Conservation (phyloP, 768 basidiomycete species). For the Leucocoprinus birnbaumii region DNA sequence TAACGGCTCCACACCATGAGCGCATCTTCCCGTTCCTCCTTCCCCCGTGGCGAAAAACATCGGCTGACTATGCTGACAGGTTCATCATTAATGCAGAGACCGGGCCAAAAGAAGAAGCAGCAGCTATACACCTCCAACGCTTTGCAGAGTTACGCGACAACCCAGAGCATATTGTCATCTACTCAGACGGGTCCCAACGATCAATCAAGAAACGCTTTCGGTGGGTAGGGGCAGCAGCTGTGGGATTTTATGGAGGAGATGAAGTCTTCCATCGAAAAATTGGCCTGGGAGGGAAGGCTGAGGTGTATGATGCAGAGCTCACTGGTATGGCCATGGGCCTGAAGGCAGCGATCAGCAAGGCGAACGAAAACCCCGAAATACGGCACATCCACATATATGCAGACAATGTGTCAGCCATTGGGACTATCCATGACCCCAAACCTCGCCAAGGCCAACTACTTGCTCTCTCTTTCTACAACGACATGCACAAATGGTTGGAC, state of each 20-base stretch:
- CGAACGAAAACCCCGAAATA: conserved; percentile 4
- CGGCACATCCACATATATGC: conserved; percentile 20
- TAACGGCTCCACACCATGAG: conserved; percentile 16
- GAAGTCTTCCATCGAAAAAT: not conserved
- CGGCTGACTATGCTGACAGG: conserved; percentile 11
- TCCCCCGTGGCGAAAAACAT: conserved; percentile 18
- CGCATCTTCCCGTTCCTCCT: conserved; percentile 18
- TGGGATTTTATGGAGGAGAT: not conserved
- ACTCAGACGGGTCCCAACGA: conserved; percentile 18
- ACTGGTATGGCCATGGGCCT: not conserved
- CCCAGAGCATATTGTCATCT: conserved; percentile 7
- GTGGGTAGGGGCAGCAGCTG: not conserved
- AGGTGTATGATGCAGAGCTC: conserved; percentile 9
- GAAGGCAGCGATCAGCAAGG: not conserved
- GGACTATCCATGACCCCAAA: conserved; percentile 18
- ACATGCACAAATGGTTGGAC: conserved; percentile 11
- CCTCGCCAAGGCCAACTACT: conserved; percentile 17
- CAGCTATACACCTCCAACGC: not conserved
- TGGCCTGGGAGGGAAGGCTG: not conserved
- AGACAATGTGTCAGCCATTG: conserved; percentile 20
- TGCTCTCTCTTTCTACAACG: conserved; percentile 15
- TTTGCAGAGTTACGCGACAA: no score
- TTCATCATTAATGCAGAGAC: conserved; percentile 2
- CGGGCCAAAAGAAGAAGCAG: conserved; percentile 6
- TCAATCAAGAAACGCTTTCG: conserved; percentile 3